These are phyloP conservation scores for Penicillium sp. DNA, from an alignment of 2,329 filamentous ascomycete genomes.

Conservation along the genomic window DNA sequence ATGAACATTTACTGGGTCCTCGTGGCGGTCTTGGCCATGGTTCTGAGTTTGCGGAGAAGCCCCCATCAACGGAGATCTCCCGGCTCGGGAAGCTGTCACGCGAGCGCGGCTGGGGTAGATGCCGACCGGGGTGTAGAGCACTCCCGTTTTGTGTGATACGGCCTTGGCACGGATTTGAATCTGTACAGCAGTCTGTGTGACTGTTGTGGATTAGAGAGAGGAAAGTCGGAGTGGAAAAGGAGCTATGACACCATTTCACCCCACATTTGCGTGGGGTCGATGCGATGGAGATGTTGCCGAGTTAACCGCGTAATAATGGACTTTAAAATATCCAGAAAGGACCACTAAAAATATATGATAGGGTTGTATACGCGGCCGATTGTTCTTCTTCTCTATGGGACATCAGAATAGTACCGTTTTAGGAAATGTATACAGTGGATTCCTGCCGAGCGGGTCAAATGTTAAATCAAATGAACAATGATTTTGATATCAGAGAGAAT, in stretches of 20 bases:
- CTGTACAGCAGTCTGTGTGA: too few relatives aligned
- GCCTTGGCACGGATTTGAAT: too few relatives aligned
- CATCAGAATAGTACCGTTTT: too few relatives aligned
- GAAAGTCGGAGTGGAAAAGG: not conserved
- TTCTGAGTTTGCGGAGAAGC: conserved; percentile 12
- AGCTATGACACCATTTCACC: conserved; percentile 3
- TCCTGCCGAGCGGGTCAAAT: too few relatives aligned
- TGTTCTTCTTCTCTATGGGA: too few relatives aligned
- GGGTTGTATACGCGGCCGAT: too few relatives aligned
- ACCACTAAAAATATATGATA: too few relatives aligned
- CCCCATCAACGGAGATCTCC: conserved; percentile 21
- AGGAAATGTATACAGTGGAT: too few relatives aligned
- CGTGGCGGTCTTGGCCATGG: conserved; percentile 12
- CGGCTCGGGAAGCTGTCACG: conserved; percentile 5
- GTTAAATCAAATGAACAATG: too few relatives aligned
- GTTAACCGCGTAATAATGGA: not conserved
- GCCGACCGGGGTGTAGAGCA: not conserved
- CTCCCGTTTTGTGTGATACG: not conserved
- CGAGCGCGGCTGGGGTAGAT: not conserved
- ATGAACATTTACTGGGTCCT: not conserved
- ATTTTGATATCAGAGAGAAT: too few relatives aligned
- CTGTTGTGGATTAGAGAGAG: not conserved
- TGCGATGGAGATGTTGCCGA: not conserved
- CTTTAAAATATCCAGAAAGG: too few relatives aligned
- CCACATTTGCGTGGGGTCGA: not conserved